Evolutionary conservation across 2,329 filamentous ascomycete genomes (phyloP).

Genomic region (Exophiala dermatitidis): DNA sequence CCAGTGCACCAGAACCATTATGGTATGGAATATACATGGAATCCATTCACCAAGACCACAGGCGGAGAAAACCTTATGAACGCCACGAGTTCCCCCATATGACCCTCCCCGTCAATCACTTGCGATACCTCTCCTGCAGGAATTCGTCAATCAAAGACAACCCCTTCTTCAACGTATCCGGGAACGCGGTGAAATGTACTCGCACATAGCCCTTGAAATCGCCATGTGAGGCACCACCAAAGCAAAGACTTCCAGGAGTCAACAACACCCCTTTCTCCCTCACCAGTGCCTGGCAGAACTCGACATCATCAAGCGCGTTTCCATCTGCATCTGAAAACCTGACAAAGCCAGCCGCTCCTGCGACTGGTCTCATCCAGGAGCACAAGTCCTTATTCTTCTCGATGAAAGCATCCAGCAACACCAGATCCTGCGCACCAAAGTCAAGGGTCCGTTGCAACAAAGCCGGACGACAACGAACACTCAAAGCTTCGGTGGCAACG

Average conservation of each 20-base stretch:
- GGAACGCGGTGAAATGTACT: slow-evolving; percentile 16
- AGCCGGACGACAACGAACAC: slow-evolving; percentile 53
- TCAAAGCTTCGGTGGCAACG: slow-evolving; percentile 68
- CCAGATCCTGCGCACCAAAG: slow-evolving; percentile 61
- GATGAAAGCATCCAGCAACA: slow-evolving; percentile 56
- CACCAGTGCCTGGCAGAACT: slow-evolving; percentile 62
- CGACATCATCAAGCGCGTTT: slow-evolving; percentile 60
- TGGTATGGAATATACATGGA: no score
- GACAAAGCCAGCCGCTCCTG: slow-evolving; percentile 72
- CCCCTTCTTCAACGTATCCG: slow-evolving; percentile 10
- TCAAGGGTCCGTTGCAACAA: slow-evolving; percentile 57
- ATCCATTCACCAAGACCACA: no score
- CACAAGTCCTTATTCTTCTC: slow-evolving; percentile 53
- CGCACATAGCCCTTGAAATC: slow-evolving; percentile 22
- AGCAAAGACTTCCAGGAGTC: slow-evolving; percentile 65
- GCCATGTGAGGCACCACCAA: slow-evolving; percentile 44
- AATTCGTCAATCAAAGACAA: slow-evolving; percentile 15
- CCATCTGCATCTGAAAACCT: slow-evolving; percentile 53
- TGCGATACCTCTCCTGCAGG: slow-evolving; percentile 6
- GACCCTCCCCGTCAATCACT: no score
- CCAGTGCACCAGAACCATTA: no score
- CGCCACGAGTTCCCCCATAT: no score
- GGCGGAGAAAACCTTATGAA: no score
- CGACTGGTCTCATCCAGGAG: slow-evolving; percentile 65
- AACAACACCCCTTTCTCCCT: slow-evolving; percentile 66